These are phyloP conservation scores for Lepiota subincarnata DNA, from an alignment of 768 basidiomycete genomes.

Conservation along the genomic window DNA sequence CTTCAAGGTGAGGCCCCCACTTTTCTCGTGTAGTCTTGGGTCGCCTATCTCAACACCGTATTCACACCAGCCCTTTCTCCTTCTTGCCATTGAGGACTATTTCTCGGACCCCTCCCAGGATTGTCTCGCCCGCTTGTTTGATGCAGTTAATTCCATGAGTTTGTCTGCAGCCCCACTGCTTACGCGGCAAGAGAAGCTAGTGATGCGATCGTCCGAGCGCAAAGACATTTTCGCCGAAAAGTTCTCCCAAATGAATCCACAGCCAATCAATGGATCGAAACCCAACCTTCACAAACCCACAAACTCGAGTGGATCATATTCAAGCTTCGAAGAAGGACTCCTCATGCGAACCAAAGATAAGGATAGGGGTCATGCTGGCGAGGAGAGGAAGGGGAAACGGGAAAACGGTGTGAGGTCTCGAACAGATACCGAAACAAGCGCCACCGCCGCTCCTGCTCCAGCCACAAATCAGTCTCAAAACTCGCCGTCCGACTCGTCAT, in stretches of 20 bases:
- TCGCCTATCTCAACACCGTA: slow-evolving; percentile 10
- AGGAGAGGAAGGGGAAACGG: slow-evolving; percentile 32
- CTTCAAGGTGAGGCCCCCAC: slow-evolving; percentile 66
- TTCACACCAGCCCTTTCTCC: slow-evolving; percentile 72
- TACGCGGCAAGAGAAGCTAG: slow-evolving; percentile 77
- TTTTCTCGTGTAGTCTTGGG: background rate
- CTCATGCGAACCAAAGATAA: slow-evolving; percentile 39
- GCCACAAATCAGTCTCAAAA: slow-evolving; percentile 32
- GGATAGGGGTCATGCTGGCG: slow-evolving; percentile 24
- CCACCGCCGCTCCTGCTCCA: slow-evolving; percentile 24
- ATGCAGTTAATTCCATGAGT: slow-evolving; percentile 91
- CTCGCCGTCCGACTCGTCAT: slow-evolving; percentile 70
- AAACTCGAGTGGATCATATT: slow-evolving; percentile 57
- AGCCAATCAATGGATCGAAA: slow-evolving; percentile 23
- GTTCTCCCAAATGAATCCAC: slow-evolving; percentile 42
- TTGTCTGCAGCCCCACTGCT: slow-evolving; percentile 73
- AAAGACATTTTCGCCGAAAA: slow-evolving; percentile 92
- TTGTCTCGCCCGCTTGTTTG: slow-evolving; percentile 85
- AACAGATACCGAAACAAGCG: slow-evolving; percentile 35
- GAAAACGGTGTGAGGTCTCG: slow-evolving; percentile 25
- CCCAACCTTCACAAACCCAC: slow-evolving; percentile 41
- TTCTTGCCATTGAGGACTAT: slow-evolving; percentile 95
- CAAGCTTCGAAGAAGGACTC: slow-evolving; percentile 68
- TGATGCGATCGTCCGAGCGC: slow-evolving; percentile 87
- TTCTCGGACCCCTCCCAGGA: slow-evolving; percentile 86